A percentile compares a stretch with the other conserved stretches of the same genome.
These are phyloP conservation scores for Penicillium expansum DNA, from an alignment of 2,329 filamentous ascomycete species.

Conservation along the genomic window DNA sequence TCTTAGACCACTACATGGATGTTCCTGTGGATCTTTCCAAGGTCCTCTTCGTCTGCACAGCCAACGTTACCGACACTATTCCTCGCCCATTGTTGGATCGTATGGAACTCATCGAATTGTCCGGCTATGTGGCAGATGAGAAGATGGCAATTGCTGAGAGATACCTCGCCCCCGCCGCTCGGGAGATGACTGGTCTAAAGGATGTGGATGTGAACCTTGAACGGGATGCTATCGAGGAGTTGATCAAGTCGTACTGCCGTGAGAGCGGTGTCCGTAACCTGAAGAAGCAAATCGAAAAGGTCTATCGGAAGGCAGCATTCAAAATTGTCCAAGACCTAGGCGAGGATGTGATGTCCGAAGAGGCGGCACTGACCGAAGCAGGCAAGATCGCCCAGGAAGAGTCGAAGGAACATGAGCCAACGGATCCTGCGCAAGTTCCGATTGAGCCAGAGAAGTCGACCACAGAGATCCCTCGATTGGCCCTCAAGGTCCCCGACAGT, in stretches of 20 bases:
- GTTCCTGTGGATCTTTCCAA: conserved; percentile 96
- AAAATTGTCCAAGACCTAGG: conserved; percentile 96
- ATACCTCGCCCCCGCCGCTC: conserved; percentile 91
- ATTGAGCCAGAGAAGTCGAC: conserved; percentile 41
- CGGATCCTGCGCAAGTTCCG: conserved; percentile 62
- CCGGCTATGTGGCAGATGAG: conserved; percentile 94
- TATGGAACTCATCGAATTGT: conserved; percentile 96
- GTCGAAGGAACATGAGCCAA: conserved; percentile 55
- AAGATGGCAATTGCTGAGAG: conserved; percentile 97
- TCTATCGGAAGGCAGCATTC: conserved; percentile 93
- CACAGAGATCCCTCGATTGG: conserved; percentile 64
- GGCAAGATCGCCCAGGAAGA: conserved; percentile 75
- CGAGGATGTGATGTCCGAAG: conserved; percentile 76
- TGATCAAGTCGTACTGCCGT: conserved; percentile 98
- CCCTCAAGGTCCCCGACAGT: conserved; percentile 77
- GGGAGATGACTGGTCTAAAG: conserved; percentile 86
- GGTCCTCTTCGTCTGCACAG: conserved; percentile 96
- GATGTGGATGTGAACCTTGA: conserved; percentile 85
- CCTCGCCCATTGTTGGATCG: conserved; percentile 88
- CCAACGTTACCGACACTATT: conserved; percentile 98
- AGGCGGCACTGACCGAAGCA: conserved; percentile 78
- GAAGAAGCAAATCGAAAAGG: conserved; percentile 99
- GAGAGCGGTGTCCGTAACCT: conserved; percentile 96
- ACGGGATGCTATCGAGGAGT: conserved; percentile 84
- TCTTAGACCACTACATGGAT: conserved; percentile 98